These are phyloP conservation scores for Cladorrhinum sp. DNA, from an alignment of 2,329 filamentous ascomycete species.

Conservation along the genomic window DNA sequence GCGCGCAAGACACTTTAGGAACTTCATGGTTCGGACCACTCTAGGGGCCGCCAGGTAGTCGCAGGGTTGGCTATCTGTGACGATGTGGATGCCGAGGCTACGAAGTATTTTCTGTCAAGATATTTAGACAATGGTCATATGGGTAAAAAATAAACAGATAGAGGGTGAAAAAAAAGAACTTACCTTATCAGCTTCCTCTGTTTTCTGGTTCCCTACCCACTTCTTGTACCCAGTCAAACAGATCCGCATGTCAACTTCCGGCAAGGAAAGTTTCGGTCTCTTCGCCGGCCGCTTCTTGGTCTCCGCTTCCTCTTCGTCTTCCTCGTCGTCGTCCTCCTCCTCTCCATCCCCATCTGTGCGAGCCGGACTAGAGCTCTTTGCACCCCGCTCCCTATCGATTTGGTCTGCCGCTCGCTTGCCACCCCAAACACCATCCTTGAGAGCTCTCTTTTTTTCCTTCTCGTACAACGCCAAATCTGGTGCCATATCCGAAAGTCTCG, in stretches of 20 bases:
- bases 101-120: conserved; percentile 68
- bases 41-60: conserved; percentile 85
- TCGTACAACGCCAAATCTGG: conserved; percentile 87
- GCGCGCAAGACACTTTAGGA: conserved; percentile 79
- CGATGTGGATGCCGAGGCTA: conserved; percentile 76
- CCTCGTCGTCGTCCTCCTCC: conserved; percentile 45
- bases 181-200: conserved; percentile 79
- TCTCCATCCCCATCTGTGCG: conserved; percentile 24
- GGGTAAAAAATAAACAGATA: too few relatives aligned
- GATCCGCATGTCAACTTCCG: conserved; percentile 69
- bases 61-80: conserved; percentile 70
- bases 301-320: conserved; percentile 44
- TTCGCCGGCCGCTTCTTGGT: conserved; percentile 55
- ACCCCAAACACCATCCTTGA: conserved; percentile 55
- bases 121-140: conserved; percentile 13
- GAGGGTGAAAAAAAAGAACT: too few relatives aligned
- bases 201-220: conserved; percentile 71
- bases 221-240: conserved; percentile 79
- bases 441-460: conserved; percentile 79
- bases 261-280: conserved; percentile 58
- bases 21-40: conserved; percentile 88
- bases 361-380: conserved; percentile 39
- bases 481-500: conserved; percentile 71
- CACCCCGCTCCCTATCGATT: conserved; percentile 48
- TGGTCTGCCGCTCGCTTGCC: conserved; percentile 60